Percentiles rank a stretch among this genome's conserved stretches.
Evolutionary conservation across 2,329 filamentous ascomycete genomes (phyloP).

Genomic region (Rachicladosporium sp.): DNA sequence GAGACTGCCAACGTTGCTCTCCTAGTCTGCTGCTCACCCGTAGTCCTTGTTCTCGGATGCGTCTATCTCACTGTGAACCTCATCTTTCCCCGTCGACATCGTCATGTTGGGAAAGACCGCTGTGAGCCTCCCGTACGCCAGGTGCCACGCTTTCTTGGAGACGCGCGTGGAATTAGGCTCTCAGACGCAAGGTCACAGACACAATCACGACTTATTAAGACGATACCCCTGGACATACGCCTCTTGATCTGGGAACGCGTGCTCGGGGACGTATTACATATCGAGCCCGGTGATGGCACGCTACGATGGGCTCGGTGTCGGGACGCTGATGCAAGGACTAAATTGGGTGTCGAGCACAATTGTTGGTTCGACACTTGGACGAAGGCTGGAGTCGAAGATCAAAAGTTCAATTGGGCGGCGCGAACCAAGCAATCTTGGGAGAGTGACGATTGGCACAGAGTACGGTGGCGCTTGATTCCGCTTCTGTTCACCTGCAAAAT

Average conservation of each 20-base stretch:
- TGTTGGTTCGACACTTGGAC: conserved; percentile 5
- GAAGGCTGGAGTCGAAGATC: conserved; percentile 1
- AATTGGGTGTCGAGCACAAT: conserved; percentile 4
- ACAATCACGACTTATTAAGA: conserved; percentile 4
- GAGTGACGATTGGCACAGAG: no score
- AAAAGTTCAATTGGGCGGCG: conserved; percentile 1
- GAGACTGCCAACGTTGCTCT: no score
- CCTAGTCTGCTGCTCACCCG: no score
- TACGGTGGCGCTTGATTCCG: neutral
- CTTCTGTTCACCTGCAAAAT: conserved; percentile 4
- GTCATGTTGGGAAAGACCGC: no score
- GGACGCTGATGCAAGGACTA: conserved; percentile 2
- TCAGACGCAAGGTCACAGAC: neutral
- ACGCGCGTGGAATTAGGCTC: no score
- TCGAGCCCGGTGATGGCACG: conserved; percentile 5
- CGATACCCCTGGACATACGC: conserved; percentile 4
- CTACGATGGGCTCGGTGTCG: conserved; percentile 6
- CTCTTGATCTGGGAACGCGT: conserved; percentile 5
- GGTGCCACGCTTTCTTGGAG: no score
- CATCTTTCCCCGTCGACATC: no score
- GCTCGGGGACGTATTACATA: conserved; percentile 5
- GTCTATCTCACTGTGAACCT: no score
- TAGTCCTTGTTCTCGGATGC: no score
- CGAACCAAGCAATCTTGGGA: conserved; percentile 1
- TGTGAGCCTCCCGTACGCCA: no score